Percentiles rank a stretch among this genome's conserved stretches.
These are phyloP conservation scores for Metschnikowia arizonensis DNA, from an alignment of 805 yeast species.

Conservation along the genomic window DNA sequence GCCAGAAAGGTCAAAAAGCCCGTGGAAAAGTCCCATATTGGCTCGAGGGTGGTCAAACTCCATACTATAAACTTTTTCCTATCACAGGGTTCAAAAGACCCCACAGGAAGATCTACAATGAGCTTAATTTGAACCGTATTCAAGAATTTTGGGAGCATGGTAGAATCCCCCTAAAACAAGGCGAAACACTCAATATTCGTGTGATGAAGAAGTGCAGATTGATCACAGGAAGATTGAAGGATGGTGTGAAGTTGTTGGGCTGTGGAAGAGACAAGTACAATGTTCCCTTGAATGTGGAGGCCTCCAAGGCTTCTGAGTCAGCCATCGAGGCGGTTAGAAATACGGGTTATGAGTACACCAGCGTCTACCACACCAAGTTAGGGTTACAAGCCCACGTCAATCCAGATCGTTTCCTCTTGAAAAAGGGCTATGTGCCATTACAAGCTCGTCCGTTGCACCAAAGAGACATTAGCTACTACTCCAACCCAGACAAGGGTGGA, in stretches of 20 bases:
- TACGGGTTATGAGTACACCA: slow-evolving; percentile 69
- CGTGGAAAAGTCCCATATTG: slow-evolving; percentile 84
- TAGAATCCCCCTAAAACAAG: slow-evolving; percentile 53
- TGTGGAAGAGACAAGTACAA: slow-evolving; percentile 47
- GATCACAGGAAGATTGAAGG: slow-evolving; percentile 63
- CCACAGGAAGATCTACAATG: slow-evolving; percentile 48
- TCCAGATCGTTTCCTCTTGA: slow-evolving; percentile 65
- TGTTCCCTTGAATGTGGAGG: slow-evolving; percentile 73
- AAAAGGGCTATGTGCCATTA: slow-evolving; percentile 76
- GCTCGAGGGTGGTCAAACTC: slow-evolving; percentile 99
- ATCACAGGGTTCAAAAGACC: slow-evolving; percentile 81
- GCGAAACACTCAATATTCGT: slow-evolving; percentile 67
- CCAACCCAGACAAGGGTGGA: slow-evolving; percentile 69
- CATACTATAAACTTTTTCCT: slow-evolving; percentile 77
- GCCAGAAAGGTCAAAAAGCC: slow-evolving; percentile 98
- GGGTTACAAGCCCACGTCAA: slow-evolving; percentile 71
- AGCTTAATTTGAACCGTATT: slow-evolving; percentile 64
- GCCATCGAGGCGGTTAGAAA: slow-evolving; percentile 73
- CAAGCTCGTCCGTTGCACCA: slow-evolving; percentile 81
- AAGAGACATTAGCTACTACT: slow-evolving; percentile 76
- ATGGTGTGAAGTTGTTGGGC: slow-evolving; percentile 81
- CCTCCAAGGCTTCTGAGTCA: slow-evolving; percentile 69
- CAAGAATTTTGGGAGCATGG: slow-evolving; percentile 68
- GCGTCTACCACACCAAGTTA: slow-evolving; percentile 60
- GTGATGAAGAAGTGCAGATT: slow-evolving; percentile 73